phyloP scores from a whole-genome alignment of 2,329 filamentous ascomycete genomes.

The Sporothrix euskadiensis region DNA sequence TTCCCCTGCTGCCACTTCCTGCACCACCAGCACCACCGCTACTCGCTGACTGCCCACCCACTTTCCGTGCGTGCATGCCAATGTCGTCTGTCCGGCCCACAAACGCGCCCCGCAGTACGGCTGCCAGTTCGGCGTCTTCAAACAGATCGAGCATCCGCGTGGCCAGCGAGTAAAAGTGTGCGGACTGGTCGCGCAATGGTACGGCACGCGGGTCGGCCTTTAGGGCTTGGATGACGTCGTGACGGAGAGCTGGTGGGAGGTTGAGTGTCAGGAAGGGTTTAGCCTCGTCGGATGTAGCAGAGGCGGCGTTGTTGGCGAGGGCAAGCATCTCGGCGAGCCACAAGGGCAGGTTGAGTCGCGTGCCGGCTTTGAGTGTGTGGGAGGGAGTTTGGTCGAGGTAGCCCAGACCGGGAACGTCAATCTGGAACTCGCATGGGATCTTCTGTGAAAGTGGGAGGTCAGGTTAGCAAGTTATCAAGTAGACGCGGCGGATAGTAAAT shows the following conservation, averaged over 20 bases:
- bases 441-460: conserved; percentile 52
- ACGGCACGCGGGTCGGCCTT: conserved; percentile 88
- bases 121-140: conserved; percentile 75
- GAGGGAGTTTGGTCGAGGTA: conserved; percentile 81
- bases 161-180: conserved; percentile 85
- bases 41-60: conserved; percentile 64
- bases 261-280: conserved; percentile 72
- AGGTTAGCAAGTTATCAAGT: not conserved
- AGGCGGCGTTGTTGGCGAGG: conserved; percentile 52
- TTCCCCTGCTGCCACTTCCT: conserved; percentile 48
- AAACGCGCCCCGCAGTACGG: conserved; percentile 75
- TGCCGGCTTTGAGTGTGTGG: conserved; percentile 73
- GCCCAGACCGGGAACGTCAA: conserved; percentile 82
- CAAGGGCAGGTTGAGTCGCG: conserved; percentile 78
- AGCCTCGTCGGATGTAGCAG: conserved; percentile 39
- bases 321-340: conserved; percentile 96
- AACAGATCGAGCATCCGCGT: conserved; percentile 87
- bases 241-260: conserved; percentile 73
- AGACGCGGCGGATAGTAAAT: not conserved
- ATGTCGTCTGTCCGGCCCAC: conserved; percentile 79
- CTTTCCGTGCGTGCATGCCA: conserved; percentile 85
- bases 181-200: conserved; percentile 76
- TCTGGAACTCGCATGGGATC: conserved; percentile 91
- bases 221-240: conserved; percentile 81
- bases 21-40: conserved; percentile 44